Percentiles rank a stretch among this genome's conserved stretches.
Evolutionary conservation across 2,329 filamentous ascomycete species (phyloP).

Genomic region (Hymenoscyphus infarciens): DNA sequence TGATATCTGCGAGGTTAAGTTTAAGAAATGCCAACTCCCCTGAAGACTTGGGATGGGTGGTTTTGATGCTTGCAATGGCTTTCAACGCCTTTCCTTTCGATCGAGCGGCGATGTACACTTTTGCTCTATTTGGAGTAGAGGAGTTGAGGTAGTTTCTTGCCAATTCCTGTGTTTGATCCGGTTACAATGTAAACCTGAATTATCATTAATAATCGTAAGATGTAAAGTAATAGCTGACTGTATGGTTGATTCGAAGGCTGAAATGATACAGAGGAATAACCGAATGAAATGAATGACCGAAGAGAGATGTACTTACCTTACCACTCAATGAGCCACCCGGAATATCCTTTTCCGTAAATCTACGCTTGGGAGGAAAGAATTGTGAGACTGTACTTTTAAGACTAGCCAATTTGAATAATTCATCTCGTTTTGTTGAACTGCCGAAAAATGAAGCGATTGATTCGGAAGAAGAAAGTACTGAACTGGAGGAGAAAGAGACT

Average conservation of each 20-base stretch:
- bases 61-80: slow-evolving; percentile 39
- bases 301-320: neutral
- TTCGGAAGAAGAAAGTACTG: neutral
- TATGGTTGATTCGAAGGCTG: too few species aligned
- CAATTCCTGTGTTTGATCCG: slow-evolving; percentile 37
- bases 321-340: neutral
- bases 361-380: slow-evolving; percentile 7
- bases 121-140: slow-evolving; percentile 40
- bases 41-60: slow-evolving; percentile 21
- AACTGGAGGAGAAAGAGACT: too few species aligned
- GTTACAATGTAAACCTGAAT: slow-evolving; percentile 36
- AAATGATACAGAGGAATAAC: too few species aligned
- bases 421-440: neutral
- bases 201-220: neutral
- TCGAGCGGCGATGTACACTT: slow-evolving; percentile 41
- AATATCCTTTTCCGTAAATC: slow-evolving; percentile 4
- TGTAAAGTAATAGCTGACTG: neutral
- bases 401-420: neutral
- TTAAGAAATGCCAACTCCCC: slow-evolving; percentile 37
- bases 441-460: neutral
- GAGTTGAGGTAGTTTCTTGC: slow-evolving; percentile 37
- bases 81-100: slow-evolving; percentile 37
- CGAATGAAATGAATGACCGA: neutral
- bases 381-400: neutral
- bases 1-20: slow-evolving; percentile 39